Evolutionary conservation across 306 rosid species (phyloP).

Genomic region (Casuarina glauca): DNA sequence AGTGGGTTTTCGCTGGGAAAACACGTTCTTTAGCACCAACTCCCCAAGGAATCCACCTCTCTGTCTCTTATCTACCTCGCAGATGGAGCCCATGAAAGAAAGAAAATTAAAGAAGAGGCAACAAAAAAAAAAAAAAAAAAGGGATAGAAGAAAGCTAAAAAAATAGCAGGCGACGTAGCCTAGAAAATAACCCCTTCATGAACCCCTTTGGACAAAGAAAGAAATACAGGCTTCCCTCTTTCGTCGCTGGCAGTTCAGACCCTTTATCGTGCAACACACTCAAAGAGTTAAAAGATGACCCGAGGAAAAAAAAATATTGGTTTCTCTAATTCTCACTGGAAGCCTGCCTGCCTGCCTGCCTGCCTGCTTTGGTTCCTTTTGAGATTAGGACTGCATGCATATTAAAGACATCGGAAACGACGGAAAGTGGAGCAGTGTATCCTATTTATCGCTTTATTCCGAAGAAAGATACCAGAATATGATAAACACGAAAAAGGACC

Average conservation of each 20-base stretch:
- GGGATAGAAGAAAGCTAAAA: slow-evolving; percentile 39
- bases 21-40: not conserved
- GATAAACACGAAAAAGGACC: not conserved
- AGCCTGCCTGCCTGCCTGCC: slow-evolving; percentile 3
- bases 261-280: slow-evolving; percentile 55
- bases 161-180: slow-evolving; percentile 21
- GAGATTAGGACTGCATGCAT: slow-evolving; percentile 12
- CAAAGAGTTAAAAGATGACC: slow-evolving; percentile 20
- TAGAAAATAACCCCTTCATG: not conserved
- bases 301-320: not conserved
- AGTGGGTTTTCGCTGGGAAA: slow-evolving; percentile 35
- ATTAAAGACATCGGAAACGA: slow-evolving; percentile 32
- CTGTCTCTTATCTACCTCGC: slow-evolving; percentile 32
- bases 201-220: slow-evolving; percentile 19
- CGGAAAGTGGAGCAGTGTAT: slow-evolving; percentile 7
- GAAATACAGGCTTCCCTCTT: slow-evolving; percentile 31
- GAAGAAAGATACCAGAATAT: not conserved
- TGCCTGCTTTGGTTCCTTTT: not conserved
- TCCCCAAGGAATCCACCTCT: too few species aligned
- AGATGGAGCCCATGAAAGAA: slow-evolving; percentile 48
- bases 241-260: slow-evolving; percentile 46
- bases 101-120: slow-evolving; percentile 37
- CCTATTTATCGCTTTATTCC: not conserved
- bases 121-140: slow-evolving; percentile 14
- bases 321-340: not conserved